A percentile compares a stretch with the other conserved stretches of the same genome.
phyloP scores from a whole-genome alignment of 495 filamentous ascomycete species.

The Hypoxylon trugodes region DNA sequence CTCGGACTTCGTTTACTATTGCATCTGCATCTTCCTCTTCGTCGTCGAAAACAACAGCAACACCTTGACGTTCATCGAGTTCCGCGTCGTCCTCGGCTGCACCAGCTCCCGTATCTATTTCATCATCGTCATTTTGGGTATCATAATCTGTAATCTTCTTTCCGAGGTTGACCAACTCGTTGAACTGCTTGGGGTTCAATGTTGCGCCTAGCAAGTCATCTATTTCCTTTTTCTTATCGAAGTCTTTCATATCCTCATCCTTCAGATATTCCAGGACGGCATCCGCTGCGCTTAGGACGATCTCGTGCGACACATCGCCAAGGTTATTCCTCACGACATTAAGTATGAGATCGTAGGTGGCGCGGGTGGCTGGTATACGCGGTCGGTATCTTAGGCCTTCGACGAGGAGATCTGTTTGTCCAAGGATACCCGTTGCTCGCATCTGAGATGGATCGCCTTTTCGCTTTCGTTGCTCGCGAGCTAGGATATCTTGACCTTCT shows the following conservation, averaged over 20 bases:
- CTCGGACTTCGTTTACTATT: slow-evolving; percentile 79
- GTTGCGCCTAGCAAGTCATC: slow-evolving; percentile 88
- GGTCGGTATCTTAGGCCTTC: slow-evolving; percentile 88
- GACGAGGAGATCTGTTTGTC: slow-evolving; percentile 83
- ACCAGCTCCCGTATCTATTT: slow-evolving; percentile 73
- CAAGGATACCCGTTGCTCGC: slow-evolving; percentile 81
- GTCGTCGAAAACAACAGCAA: slow-evolving; percentile 95
- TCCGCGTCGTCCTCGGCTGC: slow-evolving; percentile 69
- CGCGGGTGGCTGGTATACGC: slow-evolving; percentile 88
- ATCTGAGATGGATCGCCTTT: slow-evolving; percentile 78
- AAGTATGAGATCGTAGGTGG: slow-evolving; percentile 94
- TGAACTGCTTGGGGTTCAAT: slow-evolving; percentile 91
- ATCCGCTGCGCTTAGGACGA: slow-evolving; percentile 95
- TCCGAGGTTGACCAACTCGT: slow-evolving; percentile 93
- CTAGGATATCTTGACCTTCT: slow-evolving; percentile 87
- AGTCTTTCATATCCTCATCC: slow-evolving; percentile 94
- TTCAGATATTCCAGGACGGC: slow-evolving; percentile 90
- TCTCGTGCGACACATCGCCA: slow-evolving; percentile 91
- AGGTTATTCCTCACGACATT: slow-evolving; percentile 88
- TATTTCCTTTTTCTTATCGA: slow-evolving; percentile 97
- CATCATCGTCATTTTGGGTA: slow-evolving; percentile 94
- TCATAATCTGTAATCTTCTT: slow-evolving; percentile 99
- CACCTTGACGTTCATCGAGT: slow-evolving; percentile 92
- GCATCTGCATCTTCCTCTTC: slow-evolving; percentile 90
- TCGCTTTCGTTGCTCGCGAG: slow-evolving; percentile 86